Conservation (phyloP, 2,329 filamentous ascomycete species). For the Sporothrix brasiliensis region DNA sequence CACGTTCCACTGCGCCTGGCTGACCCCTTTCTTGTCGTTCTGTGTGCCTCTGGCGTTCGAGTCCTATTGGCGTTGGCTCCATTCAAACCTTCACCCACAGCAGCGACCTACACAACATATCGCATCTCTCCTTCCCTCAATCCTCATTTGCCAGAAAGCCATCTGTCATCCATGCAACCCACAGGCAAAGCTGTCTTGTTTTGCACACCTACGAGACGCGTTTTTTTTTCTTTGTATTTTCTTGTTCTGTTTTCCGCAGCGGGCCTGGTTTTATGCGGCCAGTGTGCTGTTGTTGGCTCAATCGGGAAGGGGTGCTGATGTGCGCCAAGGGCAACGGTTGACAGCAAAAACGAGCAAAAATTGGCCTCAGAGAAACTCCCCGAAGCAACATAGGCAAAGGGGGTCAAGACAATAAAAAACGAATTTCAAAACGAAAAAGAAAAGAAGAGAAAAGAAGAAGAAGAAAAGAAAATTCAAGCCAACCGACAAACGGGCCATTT, state of each 20-base stretch:
- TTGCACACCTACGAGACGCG: not conserved
- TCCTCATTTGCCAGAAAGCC: not conserved
- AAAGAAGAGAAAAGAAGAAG: not conserved
- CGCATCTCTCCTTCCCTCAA: not conserved
- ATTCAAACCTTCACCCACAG: not conserved
- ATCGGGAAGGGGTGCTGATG: not conserved
- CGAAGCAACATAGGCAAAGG: not conserved
- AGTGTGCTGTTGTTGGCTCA: not conserved
- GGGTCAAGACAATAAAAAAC: not conserved
- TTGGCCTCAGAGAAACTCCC: not conserved
- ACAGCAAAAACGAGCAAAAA: not conserved
- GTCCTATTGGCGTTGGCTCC: not conserved
- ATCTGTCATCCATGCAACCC: not conserved
- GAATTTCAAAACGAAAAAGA: not conserved
- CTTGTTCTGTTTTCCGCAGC: not conserved
- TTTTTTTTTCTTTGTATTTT: not conserved
- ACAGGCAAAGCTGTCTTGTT: constrained; percentile 9
- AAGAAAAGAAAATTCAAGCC: not conserved
- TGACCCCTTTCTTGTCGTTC: not conserved
- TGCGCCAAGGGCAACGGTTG: constrained; percentile 6
- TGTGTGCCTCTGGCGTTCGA: not conserved
- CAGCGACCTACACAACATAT: constrained; percentile 3
- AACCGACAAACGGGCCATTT: not conserved
- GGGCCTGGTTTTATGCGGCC: constrained; percentile 6
- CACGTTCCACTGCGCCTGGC: constrained; percentile 15